Evolutionary conservation across 768 basidiomycete genomes (phyloP), one percentile per base, ranked within the genome.

Genomic region (Russula lepida): DNA sequence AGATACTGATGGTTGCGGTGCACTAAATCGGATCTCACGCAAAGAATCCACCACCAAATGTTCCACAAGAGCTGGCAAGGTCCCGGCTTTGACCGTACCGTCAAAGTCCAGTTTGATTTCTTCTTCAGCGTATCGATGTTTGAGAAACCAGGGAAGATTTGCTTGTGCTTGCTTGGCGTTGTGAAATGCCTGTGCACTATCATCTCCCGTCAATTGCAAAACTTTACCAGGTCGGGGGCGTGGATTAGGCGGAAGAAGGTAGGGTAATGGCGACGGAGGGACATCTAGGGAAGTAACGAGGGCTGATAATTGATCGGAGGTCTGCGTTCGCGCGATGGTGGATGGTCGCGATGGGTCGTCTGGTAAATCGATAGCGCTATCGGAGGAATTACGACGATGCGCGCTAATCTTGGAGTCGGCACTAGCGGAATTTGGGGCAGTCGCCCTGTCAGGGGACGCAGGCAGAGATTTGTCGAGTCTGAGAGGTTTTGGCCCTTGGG

Each of bases 1-100:
- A 53, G 50, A 25, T 35, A 21, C 41, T 52, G n/a, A 54, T n/a
- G 6, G 21, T 33, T 11, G 32, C 25, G 8, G 9, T 13, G 8
- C 12, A 13, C 9, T n/a, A 46, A 46, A 33, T 33, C 52, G 59
- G 66, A 43, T 79, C 86, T 73, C 73, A 82, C 88, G 80, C 19
- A 78, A 75, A 6, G 79, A 77, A 70, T 86, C 84, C 17, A 79
- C 76, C 1, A 86, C 84, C 46, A 94, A 72, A 48, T 81, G 78
- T 70, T 88, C 88, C 13, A 92, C 81, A 33, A 94, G 75, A 6
- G 88, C 91, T 6, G 76, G 74, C 25, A 92, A 70, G 0, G 88
- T 87, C 3, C 88, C 93, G 21, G 80, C 81, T 58, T 80, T 80
- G 54, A 92, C 79, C 37, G 76, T 73, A 1, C 89, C 87, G 56